Conservation (phyloP, 2,329 filamentous ascomycete species). For the Ceratocystis harringtonii region DNA sequence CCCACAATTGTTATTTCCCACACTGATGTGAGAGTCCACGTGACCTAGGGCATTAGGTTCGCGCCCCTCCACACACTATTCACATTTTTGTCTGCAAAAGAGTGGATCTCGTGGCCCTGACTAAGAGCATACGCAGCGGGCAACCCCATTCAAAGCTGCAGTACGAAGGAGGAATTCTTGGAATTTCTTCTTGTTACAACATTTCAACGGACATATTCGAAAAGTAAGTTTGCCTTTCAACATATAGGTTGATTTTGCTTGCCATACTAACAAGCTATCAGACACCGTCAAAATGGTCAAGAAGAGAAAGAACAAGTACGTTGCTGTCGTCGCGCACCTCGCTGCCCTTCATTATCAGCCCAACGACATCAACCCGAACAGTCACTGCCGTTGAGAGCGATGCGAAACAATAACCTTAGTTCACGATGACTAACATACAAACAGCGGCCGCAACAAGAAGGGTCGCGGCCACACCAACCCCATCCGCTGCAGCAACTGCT, state of each 20-base stretch:
- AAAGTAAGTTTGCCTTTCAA: conserved; percentile 11
- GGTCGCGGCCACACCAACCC: conserved; percentile 99
- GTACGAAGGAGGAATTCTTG: background rate
- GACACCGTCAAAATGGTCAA: conserved; percentile 53
- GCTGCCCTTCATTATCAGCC: background rate
- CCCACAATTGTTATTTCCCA: conserved; percentile 17
- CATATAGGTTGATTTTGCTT: conserved; percentile 20
- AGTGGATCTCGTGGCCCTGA: conserved; percentile 6
- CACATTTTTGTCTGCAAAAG: conserved; percentile 4
- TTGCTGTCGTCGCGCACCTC: conserved; percentile 16
- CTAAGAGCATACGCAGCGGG: conserved; percentile 2
- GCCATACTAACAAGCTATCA: conserved; percentile 26
- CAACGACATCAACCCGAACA: background rate
- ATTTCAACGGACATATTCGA: conserved; percentile 16
- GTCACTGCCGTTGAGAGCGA: background rate
- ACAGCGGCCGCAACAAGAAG: conserved; percentile 98
- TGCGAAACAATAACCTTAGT: conserved; percentile 18
- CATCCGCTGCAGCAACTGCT: conserved; percentile 65
- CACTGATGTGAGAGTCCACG: conserved; percentile 3
- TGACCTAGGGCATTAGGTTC: conserved; percentile 18
- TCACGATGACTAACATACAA: conserved; percentile 2
- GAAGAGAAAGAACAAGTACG: conserved; percentile 57
- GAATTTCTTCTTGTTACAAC: conserved; percentile 14
- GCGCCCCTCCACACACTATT: conserved; percentile 16
- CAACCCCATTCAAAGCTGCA: conserved; percentile 11